A percentile compares a stretch with the other conserved stretches of the same genome.
Conservation (phyloP, 2,329 filamentous ascomycete genomes). For the Penicillium sclerotigenum region DNA sequence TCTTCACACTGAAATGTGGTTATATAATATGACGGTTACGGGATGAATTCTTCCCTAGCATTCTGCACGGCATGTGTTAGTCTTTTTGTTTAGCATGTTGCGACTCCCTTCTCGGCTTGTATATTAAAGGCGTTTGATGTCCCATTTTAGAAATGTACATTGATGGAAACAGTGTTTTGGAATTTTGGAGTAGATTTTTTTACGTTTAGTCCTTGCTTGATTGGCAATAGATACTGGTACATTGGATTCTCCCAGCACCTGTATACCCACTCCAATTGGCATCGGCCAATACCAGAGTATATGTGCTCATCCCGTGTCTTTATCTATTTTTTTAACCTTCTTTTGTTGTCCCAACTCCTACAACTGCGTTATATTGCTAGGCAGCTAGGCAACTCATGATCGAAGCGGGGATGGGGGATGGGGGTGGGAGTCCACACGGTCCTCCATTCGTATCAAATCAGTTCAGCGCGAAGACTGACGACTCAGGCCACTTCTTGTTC, state of each 20-base stretch:
- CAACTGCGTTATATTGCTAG: not conserved
- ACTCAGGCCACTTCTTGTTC: slow-evolving; percentile 41
- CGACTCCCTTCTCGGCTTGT: slow-evolving; percentile 21
- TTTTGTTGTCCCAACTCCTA: not conserved
- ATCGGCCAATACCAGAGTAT: slow-evolving; percentile 1
- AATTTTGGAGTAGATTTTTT: not conserved
- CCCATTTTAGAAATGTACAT: slow-evolving; percentile 10
- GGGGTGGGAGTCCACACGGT: not conserved
- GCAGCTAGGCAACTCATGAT: not conserved
- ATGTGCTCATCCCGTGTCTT: slow-evolving; percentile 3
- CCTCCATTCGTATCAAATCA: slow-evolving; percentile 11
- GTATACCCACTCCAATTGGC: slow-evolving; percentile 3
- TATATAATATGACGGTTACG: slow-evolving; percentile 24
- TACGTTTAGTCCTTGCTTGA: slow-evolving; percentile 1
- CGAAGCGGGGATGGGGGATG: not conserved
- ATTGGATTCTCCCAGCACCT: slow-evolving; percentile 2
- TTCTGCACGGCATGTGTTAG: slow-evolving; percentile 12
- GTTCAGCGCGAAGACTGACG: slow-evolving; percentile 35
- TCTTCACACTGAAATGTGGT: slow-evolving; percentile 2
- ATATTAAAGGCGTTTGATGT: slow-evolving; percentile 25
- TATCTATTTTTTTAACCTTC: slow-evolving; percentile 1
- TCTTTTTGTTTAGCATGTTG: slow-evolving; percentile 22
- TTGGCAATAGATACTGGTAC: slow-evolving; percentile 7
- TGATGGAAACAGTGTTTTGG: not conserved
- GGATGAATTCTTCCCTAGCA: slow-evolving; percentile 15